Evolutionary conservation across 306 rosid genomes (phyloP).

Genomic region (Rosa chinensis): DNA sequence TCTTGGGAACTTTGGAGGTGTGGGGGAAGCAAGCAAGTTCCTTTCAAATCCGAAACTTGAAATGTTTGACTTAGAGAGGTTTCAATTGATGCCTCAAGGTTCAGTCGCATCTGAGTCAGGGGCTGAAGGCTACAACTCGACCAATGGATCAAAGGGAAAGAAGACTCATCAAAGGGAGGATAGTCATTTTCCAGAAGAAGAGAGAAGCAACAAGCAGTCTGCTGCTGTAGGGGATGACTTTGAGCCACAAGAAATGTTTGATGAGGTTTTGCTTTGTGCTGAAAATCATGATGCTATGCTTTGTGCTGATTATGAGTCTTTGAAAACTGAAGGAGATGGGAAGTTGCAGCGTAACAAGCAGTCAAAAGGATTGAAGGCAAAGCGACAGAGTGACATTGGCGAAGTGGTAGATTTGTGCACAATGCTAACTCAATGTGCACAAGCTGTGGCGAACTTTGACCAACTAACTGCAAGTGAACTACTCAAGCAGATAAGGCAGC

Average conservation of each 20-base stretch:
- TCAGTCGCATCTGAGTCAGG: background rate
- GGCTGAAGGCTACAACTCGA: background rate
- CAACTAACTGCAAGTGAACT: constrained; percentile 24
- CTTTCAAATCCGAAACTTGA: constrained; percentile 18
- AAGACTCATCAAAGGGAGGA: constrained; percentile 27
- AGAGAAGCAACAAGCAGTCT: constrained; percentile 35
- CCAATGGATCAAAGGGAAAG: constrained; percentile 24
- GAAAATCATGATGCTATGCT: constrained; percentile 1
- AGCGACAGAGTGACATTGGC: background rate
- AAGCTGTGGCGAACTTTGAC: constrained; percentile 38
- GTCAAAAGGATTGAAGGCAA: constrained; percentile 19
- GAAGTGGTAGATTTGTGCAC: constrained; percentile 40
- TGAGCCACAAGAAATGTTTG: constrained; percentile 37
- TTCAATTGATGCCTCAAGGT: background rate
- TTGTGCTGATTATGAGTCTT: constrained; percentile 2
- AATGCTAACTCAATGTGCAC: constrained; percentile 38
- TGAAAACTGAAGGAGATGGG: constrained; percentile 12
- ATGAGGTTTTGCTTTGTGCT: constrained; percentile 30
- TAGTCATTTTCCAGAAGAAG: constrained; percentile 18
- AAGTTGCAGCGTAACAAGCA: constrained; percentile 18
- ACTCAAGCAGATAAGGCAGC: constrained; percentile 31
- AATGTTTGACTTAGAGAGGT: constrained; percentile 18
- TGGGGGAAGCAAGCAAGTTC: constrained; percentile 25
- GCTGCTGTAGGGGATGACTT: constrained; percentile 27
- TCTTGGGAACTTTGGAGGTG: constrained; percentile 3